A percentile compares a stretch with the other conserved stretches of the same genome.
Conservation (phyloP, 371 early-diverging fungal species). For the Rhizopus arrhizus region DNA sequence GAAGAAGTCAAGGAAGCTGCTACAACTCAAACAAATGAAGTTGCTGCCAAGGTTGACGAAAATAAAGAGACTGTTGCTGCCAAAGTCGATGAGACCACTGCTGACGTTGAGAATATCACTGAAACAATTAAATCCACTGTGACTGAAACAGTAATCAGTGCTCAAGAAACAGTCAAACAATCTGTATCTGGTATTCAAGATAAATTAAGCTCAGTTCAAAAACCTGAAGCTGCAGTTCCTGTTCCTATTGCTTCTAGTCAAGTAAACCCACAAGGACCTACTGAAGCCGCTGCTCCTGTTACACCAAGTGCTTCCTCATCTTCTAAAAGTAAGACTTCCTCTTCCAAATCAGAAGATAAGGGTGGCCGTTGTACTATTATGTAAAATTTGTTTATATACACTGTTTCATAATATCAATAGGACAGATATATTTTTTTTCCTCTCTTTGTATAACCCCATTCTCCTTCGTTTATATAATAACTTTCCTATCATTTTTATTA, state of each 20-base stretch:
- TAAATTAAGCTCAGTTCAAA: constrained; percentile 15
- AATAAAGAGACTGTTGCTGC: constrained; percentile 2
- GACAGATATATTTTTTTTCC: no score
- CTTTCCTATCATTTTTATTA: no score
- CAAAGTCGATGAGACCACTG: constrained; percentile 12
- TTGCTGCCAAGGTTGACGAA: neutral
- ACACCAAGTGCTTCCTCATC: constrained; percentile 6
- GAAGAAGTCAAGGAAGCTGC: constrained; percentile 5
- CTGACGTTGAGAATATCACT: constrained; percentile 3
- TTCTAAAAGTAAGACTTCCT: constrained; percentile 9
- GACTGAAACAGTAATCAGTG: neutral
- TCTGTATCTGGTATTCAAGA: constrained; percentile 12
- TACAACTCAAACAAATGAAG: neutral
- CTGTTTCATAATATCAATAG: no score
- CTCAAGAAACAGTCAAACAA: constrained; percentile 2
- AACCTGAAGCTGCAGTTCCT: constrained; percentile 29
- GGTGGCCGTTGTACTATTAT: constrained; percentile 29
- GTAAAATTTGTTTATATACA: constrained; percentile 16
- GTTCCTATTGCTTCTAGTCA: constrained; percentile 29
- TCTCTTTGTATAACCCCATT: no score
- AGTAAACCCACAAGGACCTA: no score
- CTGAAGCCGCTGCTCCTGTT: constrained; percentile 7
- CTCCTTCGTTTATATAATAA: no score
- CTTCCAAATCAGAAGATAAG: constrained; percentile 22
- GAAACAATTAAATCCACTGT: neutral